Conservation (phyloP, 495 filamentous ascomycete species). For the Podospora bellae-mahoneyi region DNA sequence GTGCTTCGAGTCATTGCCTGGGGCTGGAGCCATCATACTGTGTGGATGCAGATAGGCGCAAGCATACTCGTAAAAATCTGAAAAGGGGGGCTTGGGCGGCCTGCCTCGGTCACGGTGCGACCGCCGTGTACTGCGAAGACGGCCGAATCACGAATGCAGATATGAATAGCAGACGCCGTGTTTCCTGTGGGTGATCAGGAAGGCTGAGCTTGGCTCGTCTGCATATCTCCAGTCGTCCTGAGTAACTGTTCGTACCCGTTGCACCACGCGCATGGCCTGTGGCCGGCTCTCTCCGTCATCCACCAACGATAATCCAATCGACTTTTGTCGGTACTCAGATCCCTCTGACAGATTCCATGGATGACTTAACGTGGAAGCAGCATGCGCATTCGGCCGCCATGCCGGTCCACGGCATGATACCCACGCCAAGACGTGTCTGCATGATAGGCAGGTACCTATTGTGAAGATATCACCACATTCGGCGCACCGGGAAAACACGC, state of each 20-base stretch:
- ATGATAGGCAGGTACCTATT: background rate
- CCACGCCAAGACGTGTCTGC: background rate
- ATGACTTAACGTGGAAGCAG: background rate
- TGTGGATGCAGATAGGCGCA: too few species aligned
- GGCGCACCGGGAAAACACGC: background rate
- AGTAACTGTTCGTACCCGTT: too few species aligned
- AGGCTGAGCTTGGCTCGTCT: background rate
- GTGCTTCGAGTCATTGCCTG: too few species aligned
- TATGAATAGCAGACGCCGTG: background rate
- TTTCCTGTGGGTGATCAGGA: background rate
- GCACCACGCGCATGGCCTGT: background rate
- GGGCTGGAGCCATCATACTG: too few species aligned
- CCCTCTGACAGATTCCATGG: background rate
- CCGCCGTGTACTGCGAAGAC: background rate
- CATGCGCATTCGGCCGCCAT: background rate
- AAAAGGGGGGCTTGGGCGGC: background rate
- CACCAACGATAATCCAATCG: background rate
- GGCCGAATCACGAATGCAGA: background rate
- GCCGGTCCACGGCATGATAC: background rate
- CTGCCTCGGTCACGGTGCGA: background rate
- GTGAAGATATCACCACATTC: background rate
- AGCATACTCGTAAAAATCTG: too few species aligned
- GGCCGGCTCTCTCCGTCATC: background rate
- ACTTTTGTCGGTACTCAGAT: background rate
- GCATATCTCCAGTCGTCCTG: background rate